These are phyloP conservation scores for Fallopia convolvulus DNA, from an alignment of 148 eudicot genomes.

Conservation along the genomic window DNA sequence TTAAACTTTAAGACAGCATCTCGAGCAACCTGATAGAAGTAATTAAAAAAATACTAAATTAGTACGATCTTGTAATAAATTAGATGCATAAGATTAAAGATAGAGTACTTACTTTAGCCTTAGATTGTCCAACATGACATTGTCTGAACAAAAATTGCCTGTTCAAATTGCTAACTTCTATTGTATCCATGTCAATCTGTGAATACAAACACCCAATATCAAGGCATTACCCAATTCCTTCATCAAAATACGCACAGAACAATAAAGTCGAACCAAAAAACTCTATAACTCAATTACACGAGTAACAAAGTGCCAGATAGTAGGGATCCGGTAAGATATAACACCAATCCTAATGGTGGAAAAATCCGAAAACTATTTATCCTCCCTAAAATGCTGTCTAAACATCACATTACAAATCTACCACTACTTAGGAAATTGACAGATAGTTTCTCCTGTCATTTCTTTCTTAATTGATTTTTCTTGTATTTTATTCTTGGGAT, in stretches of 20 bases:
- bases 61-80: background rate
- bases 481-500: background rate
- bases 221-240: background rate
- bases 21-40: slow-evolving; percentile 18
- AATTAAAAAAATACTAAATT: background rate
- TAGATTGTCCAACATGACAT: slow-evolving; percentile 90
- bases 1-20: slow-evolving; percentile 89
- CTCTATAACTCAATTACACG: background rate
- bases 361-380: background rate
- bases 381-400: background rate
- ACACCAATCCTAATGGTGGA: background rate
- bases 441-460: background rate
- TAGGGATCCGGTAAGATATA: background rate
- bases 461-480: background rate
- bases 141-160: slow-evolving; percentile 88
- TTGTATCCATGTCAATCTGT: slow-evolving; percentile 96
- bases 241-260: background rate
- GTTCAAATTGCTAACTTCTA: slow-evolving; percentile 96
- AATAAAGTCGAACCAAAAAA: background rate
- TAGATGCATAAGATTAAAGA: slow-evolving; percentile 11
- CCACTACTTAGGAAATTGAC: background rate
- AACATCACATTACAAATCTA: background rate
- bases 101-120: slow-evolving; percentile 74
- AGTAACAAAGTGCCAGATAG: background rate
- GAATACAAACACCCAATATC: slow-evolving; percentile 1